These are phyloP conservation scores for Geotrichum klebahnii DNA, from an alignment of 1,139 yeast genomes.

Conservation along the genomic window DNA sequence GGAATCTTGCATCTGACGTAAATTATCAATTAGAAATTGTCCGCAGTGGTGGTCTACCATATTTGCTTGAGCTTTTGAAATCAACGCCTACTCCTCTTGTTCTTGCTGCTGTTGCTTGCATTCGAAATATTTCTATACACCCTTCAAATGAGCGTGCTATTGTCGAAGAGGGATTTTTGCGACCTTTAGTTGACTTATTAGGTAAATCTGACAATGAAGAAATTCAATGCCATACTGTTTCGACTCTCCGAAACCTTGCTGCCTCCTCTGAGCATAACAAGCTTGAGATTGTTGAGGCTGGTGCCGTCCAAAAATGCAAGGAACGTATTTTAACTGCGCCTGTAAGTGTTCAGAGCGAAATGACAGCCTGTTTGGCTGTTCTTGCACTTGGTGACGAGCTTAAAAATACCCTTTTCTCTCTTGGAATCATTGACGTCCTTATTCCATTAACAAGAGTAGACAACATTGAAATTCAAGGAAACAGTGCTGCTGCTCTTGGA, in stretches of 20 bases:
- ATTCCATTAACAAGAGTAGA: constrained; percentile 85
- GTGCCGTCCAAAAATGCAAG: constrained; percentile 91
- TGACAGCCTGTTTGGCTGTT: constrained; percentile 95
- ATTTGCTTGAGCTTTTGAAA: constrained; percentile 78
- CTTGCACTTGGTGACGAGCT: constrained; percentile 94
- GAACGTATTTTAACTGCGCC: constrained; percentile 82
- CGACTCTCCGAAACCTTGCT: constrained; percentile 90
- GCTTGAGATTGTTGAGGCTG: constrained; percentile 86
- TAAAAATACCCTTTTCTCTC: constrained; percentile 75
- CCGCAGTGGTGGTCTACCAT: constrained; percentile 81
- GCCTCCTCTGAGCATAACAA: constrained; percentile 93
- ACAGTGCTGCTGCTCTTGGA: constrained; percentile 97
- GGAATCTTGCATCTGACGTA: constrained; percentile 93
- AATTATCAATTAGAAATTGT: constrained; percentile 90
- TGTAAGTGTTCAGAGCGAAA: constrained; percentile 87
- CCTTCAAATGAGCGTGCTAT: constrained; percentile 93
- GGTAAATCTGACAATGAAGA: constrained; percentile 89
- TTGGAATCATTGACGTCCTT: constrained; percentile 81
- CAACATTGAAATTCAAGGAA: constrained; percentile 95
- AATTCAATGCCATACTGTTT: constrained; percentile 95
- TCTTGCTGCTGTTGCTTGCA: constrained; percentile 95
- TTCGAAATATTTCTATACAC: constrained; percentile 92
- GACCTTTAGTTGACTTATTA: constrained; percentile 79
- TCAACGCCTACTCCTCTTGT: constrained; percentile 89
- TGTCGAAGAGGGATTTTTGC: constrained; percentile 91